Evolutionary conservation across 805 yeast genomes (phyloP).

Genomic region (Tetrapisispora fleetii): DNA sequence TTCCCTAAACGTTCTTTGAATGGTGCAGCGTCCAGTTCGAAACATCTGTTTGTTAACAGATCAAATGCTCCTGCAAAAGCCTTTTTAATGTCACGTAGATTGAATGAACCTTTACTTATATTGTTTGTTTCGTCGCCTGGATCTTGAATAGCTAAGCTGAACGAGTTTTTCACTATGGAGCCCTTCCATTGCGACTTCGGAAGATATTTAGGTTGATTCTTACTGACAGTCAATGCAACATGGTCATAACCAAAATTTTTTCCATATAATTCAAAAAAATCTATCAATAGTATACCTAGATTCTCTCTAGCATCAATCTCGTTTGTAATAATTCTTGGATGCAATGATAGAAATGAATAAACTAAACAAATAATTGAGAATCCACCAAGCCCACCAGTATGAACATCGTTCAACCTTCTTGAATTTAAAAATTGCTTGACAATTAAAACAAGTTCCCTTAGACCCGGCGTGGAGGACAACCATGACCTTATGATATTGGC

Average conservation of each 20-base stretch:
- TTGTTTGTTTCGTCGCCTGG: constrained; percentile 79
- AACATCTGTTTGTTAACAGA: constrained; percentile 62
- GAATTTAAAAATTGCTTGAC: constrained; percentile 78
- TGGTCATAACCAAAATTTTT: constrained; percentile 76
- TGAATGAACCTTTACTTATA: constrained; percentile 75
- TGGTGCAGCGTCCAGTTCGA: constrained; percentile 54
- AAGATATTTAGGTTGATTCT: constrained; percentile 51
- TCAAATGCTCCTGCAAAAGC: constrained; percentile 87
- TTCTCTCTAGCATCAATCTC: constrained; percentile 62
- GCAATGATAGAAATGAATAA: constrained; percentile 67
- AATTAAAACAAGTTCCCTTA: constrained; percentile 72
- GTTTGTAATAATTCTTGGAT: constrained; percentile 63
- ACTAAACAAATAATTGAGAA: constrained; percentile 84
- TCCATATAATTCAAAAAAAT: constrained; percentile 89
- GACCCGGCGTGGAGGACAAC: constrained; percentile 63
- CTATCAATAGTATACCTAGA: constrained; percentile 77
- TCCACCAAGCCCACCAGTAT: constrained; percentile 91
- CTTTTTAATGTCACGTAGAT: constrained; percentile 65
- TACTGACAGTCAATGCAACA: constrained; percentile 54
- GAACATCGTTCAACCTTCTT: constrained; percentile 75
- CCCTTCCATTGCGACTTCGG: constrained; percentile 46
- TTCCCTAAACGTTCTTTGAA: constrained; percentile 60
- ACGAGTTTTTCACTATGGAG: constrained; percentile 33
- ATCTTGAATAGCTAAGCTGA: constrained; percentile 71
- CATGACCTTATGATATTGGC: constrained; percentile 70